Conservation (phyloP, 1,284 basidiomycete species). For the Anthracocystis walkeri region DNA sequence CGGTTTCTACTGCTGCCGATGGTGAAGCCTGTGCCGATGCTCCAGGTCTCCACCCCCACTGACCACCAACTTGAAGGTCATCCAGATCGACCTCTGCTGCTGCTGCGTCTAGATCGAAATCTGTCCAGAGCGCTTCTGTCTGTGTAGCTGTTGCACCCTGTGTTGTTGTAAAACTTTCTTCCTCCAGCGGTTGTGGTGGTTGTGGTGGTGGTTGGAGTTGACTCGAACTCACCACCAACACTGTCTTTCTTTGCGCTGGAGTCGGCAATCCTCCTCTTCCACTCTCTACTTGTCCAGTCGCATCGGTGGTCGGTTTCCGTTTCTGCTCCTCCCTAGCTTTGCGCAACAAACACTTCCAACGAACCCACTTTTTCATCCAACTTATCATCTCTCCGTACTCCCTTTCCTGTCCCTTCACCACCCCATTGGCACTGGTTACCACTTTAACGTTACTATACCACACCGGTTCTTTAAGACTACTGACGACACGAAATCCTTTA, state of each 20-base stretch:
- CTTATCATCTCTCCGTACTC: not conserved
- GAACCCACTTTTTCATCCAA: conserved; percentile 34
- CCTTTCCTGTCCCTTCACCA: conserved; percentile 9
- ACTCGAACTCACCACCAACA: too few relatives aligned
- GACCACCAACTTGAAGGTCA: not conserved
- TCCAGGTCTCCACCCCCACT: too few relatives aligned
- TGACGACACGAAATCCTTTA: conserved; percentile 30
- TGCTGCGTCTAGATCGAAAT: conserved; percentile 24
- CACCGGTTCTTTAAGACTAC: conserved; percentile 27
- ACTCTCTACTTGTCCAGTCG: not conserved
- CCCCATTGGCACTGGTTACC: conserved; percentile 24
- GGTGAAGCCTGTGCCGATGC: not conserved
- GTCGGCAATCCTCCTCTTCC: not conserved
- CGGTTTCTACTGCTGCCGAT: not conserved
- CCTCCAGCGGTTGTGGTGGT: not conserved
- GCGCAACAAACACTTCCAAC: conserved; percentile 10
- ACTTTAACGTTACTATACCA: conserved; percentile 33
- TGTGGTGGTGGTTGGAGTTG: not conserved
- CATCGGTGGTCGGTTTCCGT: not conserved
- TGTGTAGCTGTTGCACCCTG: conserved; percentile 4
- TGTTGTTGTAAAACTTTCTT: too few relatives aligned
- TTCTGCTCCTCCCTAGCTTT: conserved; percentile 9
- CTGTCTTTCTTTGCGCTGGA: not conserved
- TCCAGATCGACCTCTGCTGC: conserved; percentile 12
- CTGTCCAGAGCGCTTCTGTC: conserved; percentile 12